phyloP scores from a whole-genome alignment of 352 stramenopile genomes.

The Elongisporangium prolatum region DNA sequence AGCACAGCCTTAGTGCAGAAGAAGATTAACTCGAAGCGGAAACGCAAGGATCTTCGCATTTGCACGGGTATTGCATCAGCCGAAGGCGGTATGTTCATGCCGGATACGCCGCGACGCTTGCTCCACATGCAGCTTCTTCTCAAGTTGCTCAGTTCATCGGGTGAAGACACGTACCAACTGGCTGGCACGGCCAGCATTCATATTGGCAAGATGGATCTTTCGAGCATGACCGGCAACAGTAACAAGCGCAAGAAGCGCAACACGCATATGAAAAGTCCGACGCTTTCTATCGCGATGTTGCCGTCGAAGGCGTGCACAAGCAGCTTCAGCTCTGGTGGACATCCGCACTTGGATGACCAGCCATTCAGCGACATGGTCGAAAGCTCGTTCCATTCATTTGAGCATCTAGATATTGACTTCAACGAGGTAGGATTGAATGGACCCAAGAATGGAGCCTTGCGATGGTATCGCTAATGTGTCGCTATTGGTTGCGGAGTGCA shows the following conservation, averaged over 20 bases:
- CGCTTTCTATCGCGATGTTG: constrained; percentile 23
- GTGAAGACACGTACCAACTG: constrained; percentile 28
- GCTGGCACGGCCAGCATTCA: neutral
- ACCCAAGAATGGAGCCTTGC: neutral
- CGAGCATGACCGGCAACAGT: constrained; percentile 10
- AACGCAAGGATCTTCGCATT: constrained; percentile 81
- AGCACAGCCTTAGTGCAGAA: constrained; percentile 17
- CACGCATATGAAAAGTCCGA: constrained; percentile 7
- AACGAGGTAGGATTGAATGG: constrained; percentile 44
- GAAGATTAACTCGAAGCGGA: constrained; percentile 68
- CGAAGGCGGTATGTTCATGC: constrained; percentile 62
- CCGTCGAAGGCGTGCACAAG: constrained; percentile 19
- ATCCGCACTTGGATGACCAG: constrained; percentile 20
- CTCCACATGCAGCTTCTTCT: constrained; percentile 77
- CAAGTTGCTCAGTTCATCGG: constrained; percentile 57
- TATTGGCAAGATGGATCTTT: constrained; percentile 6
- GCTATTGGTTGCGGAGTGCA: constrained; percentile 12
- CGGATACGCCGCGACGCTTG: constrained; percentile 64
- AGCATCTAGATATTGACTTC: constrained; percentile 85
- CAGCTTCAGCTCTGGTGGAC: constrained; percentile 10
- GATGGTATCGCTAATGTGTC: neutral
- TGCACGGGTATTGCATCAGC: constrained; percentile 41
- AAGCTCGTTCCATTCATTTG: constrained; percentile 66
- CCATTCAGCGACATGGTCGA: constrained; percentile 50
- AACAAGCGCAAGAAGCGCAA: constrained; percentile 11